phyloP scores from a whole-genome alignment of 2,329 filamentous ascomycete genomes.

The Fusarium sp. region DNA sequence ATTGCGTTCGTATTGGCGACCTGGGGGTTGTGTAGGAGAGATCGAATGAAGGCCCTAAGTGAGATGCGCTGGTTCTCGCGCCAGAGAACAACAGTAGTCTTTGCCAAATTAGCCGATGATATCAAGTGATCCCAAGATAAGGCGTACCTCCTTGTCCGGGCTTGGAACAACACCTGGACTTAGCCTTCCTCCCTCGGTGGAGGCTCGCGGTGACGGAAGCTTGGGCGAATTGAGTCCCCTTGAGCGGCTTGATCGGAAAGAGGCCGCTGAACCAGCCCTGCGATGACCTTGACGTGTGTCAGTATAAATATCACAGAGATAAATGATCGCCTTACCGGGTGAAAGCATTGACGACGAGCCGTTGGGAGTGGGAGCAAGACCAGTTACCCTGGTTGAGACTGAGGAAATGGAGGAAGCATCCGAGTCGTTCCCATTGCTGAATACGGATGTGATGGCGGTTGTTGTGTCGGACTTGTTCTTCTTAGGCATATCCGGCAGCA shows the following conservation, averaged over 20 bases:
- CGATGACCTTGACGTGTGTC: constrained; percentile 36
- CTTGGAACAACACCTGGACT: constrained; percentile 39
- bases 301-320: not conserved
- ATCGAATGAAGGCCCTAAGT: constrained; percentile 88
- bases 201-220: constrained; percentile 45
- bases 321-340: constrained; percentile 30
- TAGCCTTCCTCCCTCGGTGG: constrained; percentile 45
- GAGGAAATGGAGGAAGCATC: constrained; percentile 86
- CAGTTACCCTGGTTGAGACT: constrained; percentile 73
- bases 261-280: constrained; percentile 42
- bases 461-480: constrained; percentile 88
- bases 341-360: constrained; percentile 41
- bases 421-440: constrained; percentile 72
- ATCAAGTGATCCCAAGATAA: too few relatives aligned
- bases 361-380: constrained; percentile 39
- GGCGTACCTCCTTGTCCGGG: constrained; percentile 41
- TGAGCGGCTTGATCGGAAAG: constrained; percentile 45
- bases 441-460: constrained; percentile 65
- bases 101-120: constrained; percentile 39
- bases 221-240: constrained; percentile 44
- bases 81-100: constrained; percentile 71
- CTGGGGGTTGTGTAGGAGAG: constrained; percentile 83
- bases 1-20: constrained; percentile 86
- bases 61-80: constrained; percentile 93
- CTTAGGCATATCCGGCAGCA: constrained; percentile 85